Evolutionary conservation across 1,284 basidiomycete species (phyloP), one percentile per base, ranked within the genome.

Genomic region (Pseudozyma sp.): DNA sequence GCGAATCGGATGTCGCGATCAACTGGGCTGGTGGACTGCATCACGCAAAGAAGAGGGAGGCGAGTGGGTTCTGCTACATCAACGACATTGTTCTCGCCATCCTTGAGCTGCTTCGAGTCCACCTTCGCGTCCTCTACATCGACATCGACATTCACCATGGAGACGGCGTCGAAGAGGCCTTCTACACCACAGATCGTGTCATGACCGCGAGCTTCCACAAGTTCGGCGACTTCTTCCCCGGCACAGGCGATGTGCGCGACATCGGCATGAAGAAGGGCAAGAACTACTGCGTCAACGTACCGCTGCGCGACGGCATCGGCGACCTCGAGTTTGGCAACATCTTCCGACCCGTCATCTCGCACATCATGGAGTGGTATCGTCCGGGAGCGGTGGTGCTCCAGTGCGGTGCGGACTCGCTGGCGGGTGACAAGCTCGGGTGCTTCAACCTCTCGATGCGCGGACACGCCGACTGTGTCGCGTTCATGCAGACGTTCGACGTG

Each of bases 101-200:
- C 40, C 72, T 82, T 39, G 82, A 84, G 71, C 74, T 84, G 30
- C 59, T 84, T 14, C 67, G 88, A 17, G 87, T 86, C 68, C 88
- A 89, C 81, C 90, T 92, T 0, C 92, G 97, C 59, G 95, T 99
- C 2, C 87, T 99, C 29, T 99, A 99, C 85, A 92, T 99, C 83
- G 96, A 99, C 85, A 96, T 99, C 61, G 96, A 99, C 85, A 94
- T 94, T 60, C 96, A 98, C 84, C 96, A 99, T 80, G 96, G 96
- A 7, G 97, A 99, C 82, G 97, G 96, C 17, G 96, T 99, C 37
- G 96, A 99, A 81, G 96, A 99, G 84, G 97, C 96, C 1, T 99
- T 99, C 87, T 98, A 97, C 85, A 94, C 93, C 29, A 97, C 94
- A 4, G 92, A 99, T 84, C 88, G 96, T 54, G 96, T 99, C 77